phyloP scores from a whole-genome alignment of 257 asterid genomes.

The Gynochthodes officinalis region DNA sequence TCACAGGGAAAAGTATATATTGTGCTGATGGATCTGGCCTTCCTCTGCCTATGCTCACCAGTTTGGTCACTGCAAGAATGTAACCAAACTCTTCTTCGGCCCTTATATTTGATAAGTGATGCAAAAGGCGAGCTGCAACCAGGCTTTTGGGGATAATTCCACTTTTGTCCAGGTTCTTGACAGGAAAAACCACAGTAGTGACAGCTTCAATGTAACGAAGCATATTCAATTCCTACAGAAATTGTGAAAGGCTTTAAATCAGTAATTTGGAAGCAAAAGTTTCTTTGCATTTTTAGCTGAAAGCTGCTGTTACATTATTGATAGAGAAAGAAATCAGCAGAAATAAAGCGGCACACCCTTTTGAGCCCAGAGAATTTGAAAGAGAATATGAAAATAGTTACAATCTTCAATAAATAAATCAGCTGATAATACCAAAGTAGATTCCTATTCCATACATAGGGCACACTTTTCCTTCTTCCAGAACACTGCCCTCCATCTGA shows the following conservation, averaged over 20 bases:
- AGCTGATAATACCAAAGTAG: not conserved
- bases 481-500: not conserved
- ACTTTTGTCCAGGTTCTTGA: conserved; percentile 24
- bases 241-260: not conserved
- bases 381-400: not conserved
- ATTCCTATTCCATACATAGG: not conserved
- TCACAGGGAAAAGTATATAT: conserved; percentile 45
- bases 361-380: not conserved
- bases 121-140: conserved; percentile 37
- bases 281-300: not conserved
- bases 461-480: not conserved
- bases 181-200: conserved; percentile 23
- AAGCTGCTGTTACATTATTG: not conserved
- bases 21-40: conserved; percentile 16
- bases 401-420: not conserved
- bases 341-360: not conserved
- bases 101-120: conserved; percentile 29
- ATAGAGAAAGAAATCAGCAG: not conserved
- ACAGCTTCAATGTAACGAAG: conserved; percentile 28
- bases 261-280: not conserved
- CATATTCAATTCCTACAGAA: conserved; percentile 37
- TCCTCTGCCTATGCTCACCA: conserved; percentile 54
- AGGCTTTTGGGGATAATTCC: conserved; percentile 34
- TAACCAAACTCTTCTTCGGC: conserved; percentile 52
- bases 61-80: conserved; percentile 57